Conservation (phyloP, 176 grass and related monocot genomes). For the Musa acuminata region DNA sequence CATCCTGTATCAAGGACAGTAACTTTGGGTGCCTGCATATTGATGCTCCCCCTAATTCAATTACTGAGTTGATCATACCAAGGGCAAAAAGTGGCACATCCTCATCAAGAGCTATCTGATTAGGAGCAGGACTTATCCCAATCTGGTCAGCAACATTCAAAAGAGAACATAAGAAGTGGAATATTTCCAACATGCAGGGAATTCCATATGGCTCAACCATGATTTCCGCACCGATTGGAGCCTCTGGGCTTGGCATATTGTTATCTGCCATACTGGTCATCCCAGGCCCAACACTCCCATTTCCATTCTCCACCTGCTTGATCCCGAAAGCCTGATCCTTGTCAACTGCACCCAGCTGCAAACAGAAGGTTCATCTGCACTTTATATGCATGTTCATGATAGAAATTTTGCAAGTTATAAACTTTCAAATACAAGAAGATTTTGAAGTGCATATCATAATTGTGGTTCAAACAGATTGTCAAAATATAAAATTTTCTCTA, state of each 20-base stretch:
- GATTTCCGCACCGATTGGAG: conserved; percentile 22
- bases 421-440: neutral
- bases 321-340: conserved; percentile 64
- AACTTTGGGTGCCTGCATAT: conserved; percentile 63
- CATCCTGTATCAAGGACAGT: conserved; percentile 73
- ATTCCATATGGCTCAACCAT: conserved; percentile 71
- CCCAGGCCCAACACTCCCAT: conserved; percentile 32
- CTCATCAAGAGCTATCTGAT: conserved; percentile 49
- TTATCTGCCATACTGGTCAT: conserved; percentile 34
- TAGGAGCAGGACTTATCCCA: conserved; percentile 26
- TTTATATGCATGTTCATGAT: neutral
- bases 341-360: conserved; percentile 58
- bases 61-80: conserved; percentile 78
- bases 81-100: conserved; percentile 87
- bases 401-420: neutral
- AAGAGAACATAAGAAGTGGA: conserved; percentile 92
- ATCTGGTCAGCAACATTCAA: conserved; percentile 67
- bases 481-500: neutral
- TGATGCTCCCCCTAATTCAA: conserved; percentile 77
- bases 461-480: neutral
- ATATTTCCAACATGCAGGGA: conserved; percentile 95
- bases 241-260: conserved; percentile 2
- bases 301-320: conserved; percentile 72
- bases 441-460: neutral
- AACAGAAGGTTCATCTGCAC: neutral